Evolutionary conservation across 2,329 filamentous ascomycete genomes (phyloP), one percentile per base, ranked within the genome.

Genomic region (Paradendryphiella salina): DNA sequence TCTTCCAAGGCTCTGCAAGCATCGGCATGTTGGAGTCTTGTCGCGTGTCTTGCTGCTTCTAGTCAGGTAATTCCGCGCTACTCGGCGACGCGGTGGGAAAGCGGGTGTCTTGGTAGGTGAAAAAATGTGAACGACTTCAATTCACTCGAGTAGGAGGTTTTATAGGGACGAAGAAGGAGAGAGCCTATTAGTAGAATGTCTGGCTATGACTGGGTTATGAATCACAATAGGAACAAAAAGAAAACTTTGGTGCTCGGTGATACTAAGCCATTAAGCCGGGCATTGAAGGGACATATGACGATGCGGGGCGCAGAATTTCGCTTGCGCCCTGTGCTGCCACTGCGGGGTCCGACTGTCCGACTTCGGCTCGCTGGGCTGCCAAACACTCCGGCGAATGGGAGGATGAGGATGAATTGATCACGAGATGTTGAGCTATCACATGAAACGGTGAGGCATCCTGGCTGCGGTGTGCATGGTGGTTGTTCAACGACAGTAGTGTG

Each of bases 1-100:
- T 92, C 64, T 80, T 86, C 63, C 82, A 90, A 33, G 88, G 87
- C 64, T 90, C 85, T 66, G 87, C 83, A 73, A 91, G 86, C 86
- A 75, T 75, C 13, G 72, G 71, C 72, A 75, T 75, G 23, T 52
- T 68, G 62, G 15, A 29, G n/a, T 21, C 6, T 45, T 10, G 20
- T 28, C 15, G 32, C 33, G 15, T 32, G 13, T 5, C 11, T 39
- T 41, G 28, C 26, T 32, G n/a, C 21, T 14, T 8, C 32, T 28
- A 41, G 26, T 41, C 39, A 14, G 32, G 6, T 41, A 18, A 13
- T 32, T 33, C 17, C 17, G n/a, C 17, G 28, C 39, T 23, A 33
- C 11, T 7, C 15, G 29, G 11, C 39, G 39, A 23, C 36, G 8
- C n/a, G 23, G 36, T 28, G 20, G 36, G 14, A n/a, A 28, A 11